Evolutionary conservation across 1,139 yeast genomes (phyloP), one percentile per base, ranked within the genome.

Genomic region (Scheffersomyces segobiensis): DNA sequence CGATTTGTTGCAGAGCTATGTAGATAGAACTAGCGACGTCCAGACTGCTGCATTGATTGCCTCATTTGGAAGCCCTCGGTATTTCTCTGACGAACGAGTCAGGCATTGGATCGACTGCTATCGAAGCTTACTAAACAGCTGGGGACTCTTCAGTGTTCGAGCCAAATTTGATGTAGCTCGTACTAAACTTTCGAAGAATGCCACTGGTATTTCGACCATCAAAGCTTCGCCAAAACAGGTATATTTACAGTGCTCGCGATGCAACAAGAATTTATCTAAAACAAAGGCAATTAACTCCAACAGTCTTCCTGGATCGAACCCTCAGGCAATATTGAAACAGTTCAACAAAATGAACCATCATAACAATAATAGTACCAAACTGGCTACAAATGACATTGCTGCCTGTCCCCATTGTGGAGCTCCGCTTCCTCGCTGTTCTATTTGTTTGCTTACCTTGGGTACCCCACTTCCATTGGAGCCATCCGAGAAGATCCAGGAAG

Each of bases 381-480:
- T 60, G 7, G 68, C 66, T n/a, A 61, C 65, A 59, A 58, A 68
- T 24, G 73, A 71, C 61, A 59, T 79, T 62, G 69, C 76, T 50
- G 77, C 85, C 4, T 93, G 98, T 71, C 93, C 93, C 0, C 89
- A 89, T 65, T 93, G 98, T 75, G 95, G 96, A 8, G 85, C 91
- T 0, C 89, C 96, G n/a, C 79, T 92, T 48, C 98, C 99, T 0
- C 77, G 97, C 61, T 95, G 98, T 72, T 93, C 97, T 0, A 88
- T 95, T 8, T 95, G 98, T 67, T 75, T 93, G 47, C 76, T 92
- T 56, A 87, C 97, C 0, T 76, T 93, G 60, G 98, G 98, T 0
- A 85, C 91, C 0, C 87, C 92, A 1, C 72, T 87, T 18, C 87
- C 90, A 3, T 61, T 67, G 3, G 80, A 74, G 48, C 63, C 70